Base-by-base conservation (phyloP, 169 alveolate species). In the Ichthyophthirius multifiliis region DNA sequence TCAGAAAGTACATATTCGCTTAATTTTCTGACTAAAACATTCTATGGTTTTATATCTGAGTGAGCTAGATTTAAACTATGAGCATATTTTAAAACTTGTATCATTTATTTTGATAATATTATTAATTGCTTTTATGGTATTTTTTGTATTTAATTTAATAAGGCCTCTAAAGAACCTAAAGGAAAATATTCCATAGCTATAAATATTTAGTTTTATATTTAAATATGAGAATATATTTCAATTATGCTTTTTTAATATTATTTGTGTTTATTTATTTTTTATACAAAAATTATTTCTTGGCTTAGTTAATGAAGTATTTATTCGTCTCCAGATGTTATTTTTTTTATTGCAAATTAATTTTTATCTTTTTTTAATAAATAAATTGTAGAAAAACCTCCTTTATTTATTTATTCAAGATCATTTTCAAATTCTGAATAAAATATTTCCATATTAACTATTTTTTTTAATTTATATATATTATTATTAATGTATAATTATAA, bases 141-240 rank as follows among this genome's bases (percentile, higher is more conserved):
- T 23, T 55, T 55, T 10, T 55, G 71, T 27, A 27, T 55, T 27
- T 55, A 39, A 34, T 20, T 10, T 27, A 55, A 39, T 20, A 55
- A 15, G 23, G 23, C 31, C 31, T 55, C 71, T 55, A 55, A 55
- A 55, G 71, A 55, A 6, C 71, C 71, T 55, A 20, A 18, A 55
- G 71, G 71, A 27, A 34, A 55, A 55, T 55, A 55, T 55, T 55
- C 71, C 71, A 55, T 55, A 55, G 71, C 71, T 55, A 55, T 55
- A 7, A 27, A 55, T 2, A 55, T 55, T n/a, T 39, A 55, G 31
- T 55, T 55, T 27, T 39, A 34, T 27, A n/a, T 55, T 55, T 55
- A 27, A 18, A 2, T 10, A 55, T 55, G 12, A 2, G 71, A 55
- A 39, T 55, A 55, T 27, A 55, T 55, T 5, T 55, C 31, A 2